Evolutionary conservation across 345 rosid genomes (phyloP).

Genomic region (Populus deltoides): DNA sequence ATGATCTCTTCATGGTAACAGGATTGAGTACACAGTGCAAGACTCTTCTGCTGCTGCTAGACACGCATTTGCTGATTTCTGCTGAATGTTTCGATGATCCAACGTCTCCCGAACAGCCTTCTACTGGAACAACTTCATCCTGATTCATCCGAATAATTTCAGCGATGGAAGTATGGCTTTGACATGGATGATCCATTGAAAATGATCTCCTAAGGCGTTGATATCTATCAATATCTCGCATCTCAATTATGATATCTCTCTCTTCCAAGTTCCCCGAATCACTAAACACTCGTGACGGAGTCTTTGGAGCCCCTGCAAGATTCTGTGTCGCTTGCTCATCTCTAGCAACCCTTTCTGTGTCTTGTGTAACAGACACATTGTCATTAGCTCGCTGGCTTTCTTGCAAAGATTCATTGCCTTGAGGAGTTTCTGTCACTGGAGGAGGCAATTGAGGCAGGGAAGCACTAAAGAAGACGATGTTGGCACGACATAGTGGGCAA

Average conservation of each 20-base stretch:
- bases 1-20: constrained; percentile 50
- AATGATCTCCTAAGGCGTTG: constrained; percentile 38
- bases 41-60: constrained; percentile 23
- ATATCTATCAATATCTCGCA: constrained; percentile 33
- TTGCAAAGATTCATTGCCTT: constrained; percentile 16
- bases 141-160: constrained; percentile 36
- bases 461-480: constrained; percentile 36
- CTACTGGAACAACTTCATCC: constrained; percentile 20
- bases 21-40: constrained; percentile 21
- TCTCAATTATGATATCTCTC: constrained; percentile 38
- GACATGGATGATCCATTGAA: constrained; percentile 58
- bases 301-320: constrained; percentile 21
- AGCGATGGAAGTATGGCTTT: constrained; percentile 33
- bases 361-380: background rate
- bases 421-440: constrained; percentile 30
- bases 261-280: constrained; percentile 34
- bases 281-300: constrained; percentile 31
- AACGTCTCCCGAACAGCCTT: constrained; percentile 21
- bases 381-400: constrained; percentile 13
- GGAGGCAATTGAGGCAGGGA: constrained; percentile 31
- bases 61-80: constrained; percentile 27
- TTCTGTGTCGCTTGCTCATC: constrained; percentile 18
- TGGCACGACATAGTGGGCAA: constrained; percentile 87
- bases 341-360: constrained; percentile 7
- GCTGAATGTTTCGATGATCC: constrained; percentile 33